Percentiles rank a stretch among this genome's conserved stretches.
These are phyloP conservation scores for Neonectria ditissima DNA, from an alignment of 2,329 filamentous ascomycete genomes.

Conservation along the genomic window DNA sequence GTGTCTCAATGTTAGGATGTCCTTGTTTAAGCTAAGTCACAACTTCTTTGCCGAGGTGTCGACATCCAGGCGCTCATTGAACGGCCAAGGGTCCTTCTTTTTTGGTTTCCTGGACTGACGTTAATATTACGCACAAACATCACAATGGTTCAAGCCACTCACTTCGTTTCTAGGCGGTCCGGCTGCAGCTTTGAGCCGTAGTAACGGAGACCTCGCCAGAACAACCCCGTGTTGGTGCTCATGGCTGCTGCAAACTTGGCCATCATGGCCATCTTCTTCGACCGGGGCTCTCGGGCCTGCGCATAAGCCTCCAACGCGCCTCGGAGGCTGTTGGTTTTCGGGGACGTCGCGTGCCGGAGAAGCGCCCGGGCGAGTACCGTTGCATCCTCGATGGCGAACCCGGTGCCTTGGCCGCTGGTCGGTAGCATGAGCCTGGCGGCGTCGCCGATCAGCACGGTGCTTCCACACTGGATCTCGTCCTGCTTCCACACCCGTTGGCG, in stretches of 20 bases:
- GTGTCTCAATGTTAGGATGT: background rate
- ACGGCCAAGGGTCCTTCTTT: slow-evolving; percentile 36
- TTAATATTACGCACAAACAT: background rate
- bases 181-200: slow-evolving; percentile 33
- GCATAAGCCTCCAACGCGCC: slow-evolving; percentile 39
- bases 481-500: slow-evolving; percentile 42
- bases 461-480: slow-evolving; percentile 40
- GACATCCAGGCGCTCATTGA: slow-evolving; percentile 36
- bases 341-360: slow-evolving; percentile 20
- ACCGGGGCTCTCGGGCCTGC: slow-evolving; percentile 30
- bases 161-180: slow-evolving; percentile 22
- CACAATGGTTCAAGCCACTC: background rate
- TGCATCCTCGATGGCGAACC: slow-evolving; percentile 44
- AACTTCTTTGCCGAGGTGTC: slow-evolving; percentile 5
- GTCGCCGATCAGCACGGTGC: slow-evolving; percentile 38
- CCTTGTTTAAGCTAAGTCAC: background rate
- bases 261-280: slow-evolving; percentile 38
- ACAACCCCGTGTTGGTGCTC: slow-evolving; percentile 32
- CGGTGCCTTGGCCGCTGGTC: slow-evolving; percentile 43
- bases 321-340: slow-evolving; percentile 8
- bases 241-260: slow-evolving; percentile 29
- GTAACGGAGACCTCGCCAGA: slow-evolving; percentile 36
- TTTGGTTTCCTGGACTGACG: slow-evolving; percentile 16
- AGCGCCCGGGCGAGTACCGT: slow-evolving; percentile 39
- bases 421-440: slow-evolving; percentile 42